Base-by-base conservation (phyloP, 305 asterid species). In the Fraxinus sp. region DNA sequence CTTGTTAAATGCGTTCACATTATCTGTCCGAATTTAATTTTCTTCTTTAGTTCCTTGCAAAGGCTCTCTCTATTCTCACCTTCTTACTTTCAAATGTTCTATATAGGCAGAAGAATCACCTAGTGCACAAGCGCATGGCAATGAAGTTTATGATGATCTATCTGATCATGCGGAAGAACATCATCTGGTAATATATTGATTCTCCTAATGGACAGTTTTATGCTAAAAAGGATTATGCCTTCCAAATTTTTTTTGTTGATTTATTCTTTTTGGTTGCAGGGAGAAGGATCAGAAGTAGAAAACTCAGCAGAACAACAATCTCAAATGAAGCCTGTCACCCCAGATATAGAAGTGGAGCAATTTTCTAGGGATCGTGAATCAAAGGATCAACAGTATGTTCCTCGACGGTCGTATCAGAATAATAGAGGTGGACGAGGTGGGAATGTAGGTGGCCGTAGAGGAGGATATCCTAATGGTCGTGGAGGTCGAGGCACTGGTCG, bases 91-190 rank as follows among this genome's bases (percentile, higher is more conserved):
- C 9, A 30, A 10, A 70, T 83, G 78, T 24, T 71, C 80, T 84
- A 55, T 90, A 91, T 91, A 93, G 97, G 97, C 87, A 85, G 94
- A 83, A 52, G 87, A 90, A 80, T 79, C 88, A 46, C 86, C 83
- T 49, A 77, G 82, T 74, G 85, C 90, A 75, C 89, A 81, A 35
- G 85, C 73, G 35, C 68, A 83, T 33, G 81, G 44, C 79, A 73
- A 64, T 39, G 94, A 82, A 85, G 37, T 77, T 18, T 82, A 80
- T 8, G 86, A 84, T 80, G 90, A 85, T 76, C 90, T 86, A 80
- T 66, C 86, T 52, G 87, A 86, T 33, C 84, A 84, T 22, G 86
- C 84, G 20, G 91, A 85, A 83, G 91, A 89, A 77, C 77, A 28
- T 55, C 85, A 85, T 81, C 92, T 83, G 94, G 98, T 93, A 79